These are phyloP conservation scores for Astraeus odoratus DNA, from an alignment of 768 basidiomycete species.

Conservation along the genomic window DNA sequence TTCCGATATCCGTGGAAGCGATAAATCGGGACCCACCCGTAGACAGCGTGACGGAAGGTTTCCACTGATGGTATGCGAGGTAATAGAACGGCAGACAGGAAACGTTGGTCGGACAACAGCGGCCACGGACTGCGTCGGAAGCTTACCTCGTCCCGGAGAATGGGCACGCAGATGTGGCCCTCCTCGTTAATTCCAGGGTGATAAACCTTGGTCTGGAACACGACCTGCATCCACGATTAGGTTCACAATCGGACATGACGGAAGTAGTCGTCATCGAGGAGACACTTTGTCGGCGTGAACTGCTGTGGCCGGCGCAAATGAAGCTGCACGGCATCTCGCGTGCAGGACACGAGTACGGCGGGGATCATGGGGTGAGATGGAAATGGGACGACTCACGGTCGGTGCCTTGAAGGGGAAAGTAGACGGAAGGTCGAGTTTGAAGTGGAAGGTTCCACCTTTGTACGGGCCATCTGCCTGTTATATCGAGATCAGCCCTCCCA, in stretches of 20 bases:
- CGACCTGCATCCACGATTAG: conserved; percentile 44
- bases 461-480: conserved; percentile 71
- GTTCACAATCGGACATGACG: conserved; percentile 13
- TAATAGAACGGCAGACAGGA: conserved; percentile 6
- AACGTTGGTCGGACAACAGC: not conserved
- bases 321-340: conserved; percentile 17
- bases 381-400: conserved; percentile 36
- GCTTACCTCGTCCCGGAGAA: conserved; percentile 76
- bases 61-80: conserved; percentile 56
- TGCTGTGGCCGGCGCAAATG: conserved; percentile 2
- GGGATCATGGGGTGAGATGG: conserved; percentile 3
- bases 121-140: conserved; percentile 2
- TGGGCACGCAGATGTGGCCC: conserved; percentile 77
- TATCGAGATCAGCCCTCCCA: conserved; percentile 5
- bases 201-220: conserved; percentile 81
- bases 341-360: conserved; percentile 1
- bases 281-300: not conserved
- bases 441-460: conserved; percentile 74
- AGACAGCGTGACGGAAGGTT: conserved; percentile 68
- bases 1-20: not conserved
- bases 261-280: not conserved
- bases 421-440: conserved; percentile 64
- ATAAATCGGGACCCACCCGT: conserved; percentile 41
- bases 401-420: conserved; percentile 88
- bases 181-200: conserved; percentile 90